These are phyloP conservation scores for Cryphonectria nitschkei DNA, from an alignment of 2,329 filamentous ascomycete genomes.

Conservation along the genomic window DNA sequence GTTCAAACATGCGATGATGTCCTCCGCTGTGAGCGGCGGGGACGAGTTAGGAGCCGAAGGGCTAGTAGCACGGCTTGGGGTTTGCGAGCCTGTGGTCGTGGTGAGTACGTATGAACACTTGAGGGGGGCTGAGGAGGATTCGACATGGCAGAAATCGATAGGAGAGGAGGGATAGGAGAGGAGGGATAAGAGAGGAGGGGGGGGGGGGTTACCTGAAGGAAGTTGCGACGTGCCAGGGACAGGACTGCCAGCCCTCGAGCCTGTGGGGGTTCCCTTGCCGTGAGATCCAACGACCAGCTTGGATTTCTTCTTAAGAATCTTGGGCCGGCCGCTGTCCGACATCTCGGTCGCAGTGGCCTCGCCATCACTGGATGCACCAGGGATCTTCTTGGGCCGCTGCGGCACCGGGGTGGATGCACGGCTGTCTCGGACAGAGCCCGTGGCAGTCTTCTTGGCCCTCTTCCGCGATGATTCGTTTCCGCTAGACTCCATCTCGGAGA, in stretches of 20 bases:
- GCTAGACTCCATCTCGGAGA: conserved; percentile 76
- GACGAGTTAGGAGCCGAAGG: conserved; percentile 22
- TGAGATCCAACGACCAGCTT: conserved; percentile 42
- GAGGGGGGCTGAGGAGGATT: not conserved
- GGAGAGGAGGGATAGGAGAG: not conserved
- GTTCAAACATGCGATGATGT: conserved; percentile 59
- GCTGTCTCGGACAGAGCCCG: conserved; percentile 52
- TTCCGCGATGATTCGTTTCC: conserved; percentile 87
- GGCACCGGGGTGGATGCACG: conserved; percentile 60
- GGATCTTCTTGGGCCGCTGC: conserved; percentile 49
- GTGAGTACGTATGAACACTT: conserved; percentile 12
- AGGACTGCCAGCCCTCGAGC: conserved; percentile 66
- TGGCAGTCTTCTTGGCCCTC: conserved; percentile 68
- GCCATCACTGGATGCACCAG: conserved; percentile 70
- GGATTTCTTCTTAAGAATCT: conserved; percentile 61
- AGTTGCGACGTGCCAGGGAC: conserved; percentile 38
- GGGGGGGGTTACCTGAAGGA: conserved; percentile 42
- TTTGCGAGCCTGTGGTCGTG: conserved; percentile 23
- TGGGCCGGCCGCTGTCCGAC: conserved; percentile 59
- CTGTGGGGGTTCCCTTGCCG: conserved; percentile 56
- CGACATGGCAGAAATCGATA: not conserved
- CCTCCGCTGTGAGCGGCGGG: conserved; percentile 50
- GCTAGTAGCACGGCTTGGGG: conserved; percentile 19
- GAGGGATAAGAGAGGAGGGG: too few species aligned
- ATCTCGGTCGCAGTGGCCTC: conserved; percentile 72